These are phyloP conservation scores for Eucalyptus pumila DNA, from an alignment of 345 rosid genomes.

Conservation along the genomic window DNA sequence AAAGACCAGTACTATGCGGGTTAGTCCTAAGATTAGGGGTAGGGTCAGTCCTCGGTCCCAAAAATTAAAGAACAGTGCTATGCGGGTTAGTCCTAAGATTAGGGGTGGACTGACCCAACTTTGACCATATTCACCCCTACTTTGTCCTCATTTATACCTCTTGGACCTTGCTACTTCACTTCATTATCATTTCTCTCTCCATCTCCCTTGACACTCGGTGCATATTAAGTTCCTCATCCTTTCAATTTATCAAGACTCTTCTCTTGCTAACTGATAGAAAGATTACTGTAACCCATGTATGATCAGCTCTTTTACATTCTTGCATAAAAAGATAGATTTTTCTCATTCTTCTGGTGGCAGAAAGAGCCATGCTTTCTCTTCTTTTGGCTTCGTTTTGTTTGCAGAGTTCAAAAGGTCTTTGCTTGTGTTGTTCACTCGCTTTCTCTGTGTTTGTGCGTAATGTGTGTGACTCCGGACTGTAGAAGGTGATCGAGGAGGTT, in stretches of 20 bases:
- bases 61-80: too few species aligned
- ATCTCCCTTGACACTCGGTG: background rate
- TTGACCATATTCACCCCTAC: too few species aligned
- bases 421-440: background rate
- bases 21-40: too few species aligned
- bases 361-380: background rate
- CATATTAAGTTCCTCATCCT: background rate
- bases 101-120: fast-evolving
- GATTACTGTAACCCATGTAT: background rate
- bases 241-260: background rate
- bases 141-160: background rate
- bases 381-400: background rate
- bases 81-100: too few species aligned
- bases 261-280: background rate
- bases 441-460: background rate
- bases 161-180: background rate
- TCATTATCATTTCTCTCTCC: background rate
- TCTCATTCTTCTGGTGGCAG: background rate
- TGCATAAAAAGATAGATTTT: background rate
- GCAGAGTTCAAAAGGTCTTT: background rate
- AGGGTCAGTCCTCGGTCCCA: too few species aligned
- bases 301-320: background rate
- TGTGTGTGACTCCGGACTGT: background rate
- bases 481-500: constrained; percentile 2
- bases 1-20: too few species aligned